phyloP scores from a whole-genome alignment of 1,284 basidiomycete genomes.

The Pseudozyma flocculosa region DNA sequence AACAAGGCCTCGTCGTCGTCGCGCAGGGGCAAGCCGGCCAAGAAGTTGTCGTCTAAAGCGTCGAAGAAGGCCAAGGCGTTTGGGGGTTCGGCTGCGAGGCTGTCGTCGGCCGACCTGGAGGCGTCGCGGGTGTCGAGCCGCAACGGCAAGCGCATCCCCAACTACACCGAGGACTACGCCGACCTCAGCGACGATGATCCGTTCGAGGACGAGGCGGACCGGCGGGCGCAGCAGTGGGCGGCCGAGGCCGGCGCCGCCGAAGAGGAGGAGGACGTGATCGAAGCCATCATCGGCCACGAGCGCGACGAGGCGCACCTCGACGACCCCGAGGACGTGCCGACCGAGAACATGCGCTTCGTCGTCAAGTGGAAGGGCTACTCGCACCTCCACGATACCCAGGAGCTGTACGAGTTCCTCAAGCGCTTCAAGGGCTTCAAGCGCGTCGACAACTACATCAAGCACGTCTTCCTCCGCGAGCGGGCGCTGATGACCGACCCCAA shows the following conservation, averaged over 20 bases:
- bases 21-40: background rate
- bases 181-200: slow-evolving; percentile 53
- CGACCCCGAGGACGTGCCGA: slow-evolving; percentile 58
- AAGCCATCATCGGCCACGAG: slow-evolving; percentile 60
- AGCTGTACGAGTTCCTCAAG: slow-evolving; percentile 85
- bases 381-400: slow-evolving; percentile 80
- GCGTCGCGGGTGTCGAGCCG: slow-evolving; percentile 48
- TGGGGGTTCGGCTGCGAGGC: slow-evolving; percentile 6
- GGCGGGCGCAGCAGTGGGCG: slow-evolving; percentile 21
- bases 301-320: slow-evolving; percentile 50
- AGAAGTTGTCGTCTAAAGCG: too few species aligned
- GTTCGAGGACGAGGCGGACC: slow-evolving; percentile 51
- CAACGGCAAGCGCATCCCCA: slow-evolving; percentile 47
- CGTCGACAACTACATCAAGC: slow-evolving; percentile 98
- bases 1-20: slow-evolving; percentile 2
- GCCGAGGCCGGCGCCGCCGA: slow-evolving; percentile 14
- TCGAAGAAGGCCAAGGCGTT: slow-evolving; percentile 2
- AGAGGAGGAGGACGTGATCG: slow-evolving; percentile 59
- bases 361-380: slow-evolving; percentile 61
- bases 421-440: slow-evolving; percentile 91
- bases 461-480: slow-evolving; percentile 70
- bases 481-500: slow-evolving; percentile 69
- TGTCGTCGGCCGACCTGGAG: slow-evolving; percentile 34
- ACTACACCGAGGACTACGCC: slow-evolving; percentile 57
- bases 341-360: slow-evolving; percentile 59